Conservation (phyloP, 2,329 filamentous ascomycete genomes). For the Exophiala dermatitidis region DNA sequence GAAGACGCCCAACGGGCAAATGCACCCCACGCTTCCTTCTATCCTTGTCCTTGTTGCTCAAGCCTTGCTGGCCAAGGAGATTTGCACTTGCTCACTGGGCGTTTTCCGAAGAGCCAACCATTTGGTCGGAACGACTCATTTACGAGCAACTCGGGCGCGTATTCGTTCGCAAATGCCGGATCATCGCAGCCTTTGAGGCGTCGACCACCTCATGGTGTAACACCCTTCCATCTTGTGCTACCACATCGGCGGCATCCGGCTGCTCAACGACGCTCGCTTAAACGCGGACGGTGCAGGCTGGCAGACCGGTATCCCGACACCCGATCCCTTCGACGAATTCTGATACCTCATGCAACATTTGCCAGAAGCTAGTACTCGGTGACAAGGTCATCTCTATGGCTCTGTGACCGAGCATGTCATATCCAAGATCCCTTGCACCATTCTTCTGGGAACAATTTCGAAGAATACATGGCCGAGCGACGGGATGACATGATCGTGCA, state of each 20-base stretch:
- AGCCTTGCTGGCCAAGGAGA: background rate
- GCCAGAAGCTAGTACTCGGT: background rate
- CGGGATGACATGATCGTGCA: too few relatives aligned
- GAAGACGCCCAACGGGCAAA: background rate
- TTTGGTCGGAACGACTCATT: background rate
- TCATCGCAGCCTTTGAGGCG: background rate
- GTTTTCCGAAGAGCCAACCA: background rate
- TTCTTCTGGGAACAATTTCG: too few relatives aligned
- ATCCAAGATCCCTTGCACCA: too few relatives aligned
- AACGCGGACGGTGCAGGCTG: background rate
- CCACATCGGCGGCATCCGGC: background rate
- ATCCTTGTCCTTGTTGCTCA: slow-evolving; percentile 4
- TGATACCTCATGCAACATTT: background rate
- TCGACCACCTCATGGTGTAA: background rate
- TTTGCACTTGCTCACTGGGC: background rate
- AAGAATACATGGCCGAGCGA: too few relatives aligned
- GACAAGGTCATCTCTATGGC: too few relatives aligned
- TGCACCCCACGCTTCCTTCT: slow-evolving; percentile 11
- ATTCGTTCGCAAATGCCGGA: background rate
- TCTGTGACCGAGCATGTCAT: too few relatives aligned
- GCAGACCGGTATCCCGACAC: background rate
- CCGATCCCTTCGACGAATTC: background rate
- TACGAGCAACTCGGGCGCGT: background rate
- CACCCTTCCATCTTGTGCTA: background rate
- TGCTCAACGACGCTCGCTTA: slow-evolving; percentile 10